phyloP scores from a whole-genome alignment of 1,139 yeast species.

The Zygoascus hellenicus region DNA sequence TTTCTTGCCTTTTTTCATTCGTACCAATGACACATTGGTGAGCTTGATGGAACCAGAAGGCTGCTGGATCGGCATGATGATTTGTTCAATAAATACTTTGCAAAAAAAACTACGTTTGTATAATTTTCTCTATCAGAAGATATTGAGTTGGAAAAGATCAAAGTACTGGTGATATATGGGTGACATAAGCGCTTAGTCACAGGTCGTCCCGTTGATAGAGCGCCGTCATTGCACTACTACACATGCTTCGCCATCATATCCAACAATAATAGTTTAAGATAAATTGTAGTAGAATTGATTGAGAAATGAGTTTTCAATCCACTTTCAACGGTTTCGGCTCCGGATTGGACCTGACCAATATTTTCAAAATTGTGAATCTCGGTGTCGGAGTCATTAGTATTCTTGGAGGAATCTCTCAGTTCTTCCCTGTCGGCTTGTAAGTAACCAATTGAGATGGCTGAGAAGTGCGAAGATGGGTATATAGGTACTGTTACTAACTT shows the following conservation, averaged over 20 bases:
- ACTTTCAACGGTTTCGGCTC: neutral
- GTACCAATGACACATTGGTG: slow-evolving; percentile 89
- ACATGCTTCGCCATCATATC: too few species aligned
- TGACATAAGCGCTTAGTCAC: too few species aligned
- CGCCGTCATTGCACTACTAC: too few species aligned
- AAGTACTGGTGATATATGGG: neutral
- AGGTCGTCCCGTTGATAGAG: too few species aligned
- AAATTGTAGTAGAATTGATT: too few species aligned
- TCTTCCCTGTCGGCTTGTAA: slow-evolving; percentile 49
- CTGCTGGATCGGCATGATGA: slow-evolving; percentile 52
- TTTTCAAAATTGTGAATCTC: slow-evolving; percentile 60
- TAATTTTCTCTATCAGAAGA: too few species aligned
- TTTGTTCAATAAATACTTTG: too few species aligned
- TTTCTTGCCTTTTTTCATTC: slow-evolving; percentile 81
- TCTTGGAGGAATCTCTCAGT: slow-evolving; percentile 53
- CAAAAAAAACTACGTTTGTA: too few species aligned
- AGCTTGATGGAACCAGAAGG: slow-evolving; percentile 84
- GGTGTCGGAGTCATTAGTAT: slow-evolving; percentile 55
- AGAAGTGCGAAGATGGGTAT: neutral
- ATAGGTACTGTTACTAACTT: neutral
- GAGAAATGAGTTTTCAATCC: slow-evolving; percentile 1
- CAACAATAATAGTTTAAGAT: too few species aligned
- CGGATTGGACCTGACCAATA: slow-evolving; percentile 35
- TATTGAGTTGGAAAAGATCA: too few species aligned
- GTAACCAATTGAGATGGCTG: slow-evolving; percentile 20